Conservation (phyloP, 495 filamentous ascomycete genomes). For the Hypoxylon intermedium region DNA sequence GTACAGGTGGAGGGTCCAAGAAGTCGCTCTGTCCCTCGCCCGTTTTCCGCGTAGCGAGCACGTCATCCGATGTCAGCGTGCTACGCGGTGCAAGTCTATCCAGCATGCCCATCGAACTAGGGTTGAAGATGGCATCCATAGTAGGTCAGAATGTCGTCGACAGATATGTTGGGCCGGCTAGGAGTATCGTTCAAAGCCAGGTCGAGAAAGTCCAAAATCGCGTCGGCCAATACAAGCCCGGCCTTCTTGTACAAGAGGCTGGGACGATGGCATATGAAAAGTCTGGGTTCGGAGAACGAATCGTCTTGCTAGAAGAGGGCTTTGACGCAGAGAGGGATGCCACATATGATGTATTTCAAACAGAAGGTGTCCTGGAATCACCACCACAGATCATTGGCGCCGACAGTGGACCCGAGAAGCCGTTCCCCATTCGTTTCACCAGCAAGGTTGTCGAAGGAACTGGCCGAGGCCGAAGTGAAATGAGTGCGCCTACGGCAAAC, state of each 20-base stretch:
- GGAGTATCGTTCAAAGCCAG: conserved; percentile 47
- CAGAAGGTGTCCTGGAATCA: conserved; percentile 24
- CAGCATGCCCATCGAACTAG: conserved; percentile 69
- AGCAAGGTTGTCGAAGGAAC: conserved; percentile 49
- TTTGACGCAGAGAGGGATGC: conserved; percentile 40
- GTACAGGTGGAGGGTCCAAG: conserved; percentile 51
- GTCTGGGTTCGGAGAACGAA: conserved; percentile 47
- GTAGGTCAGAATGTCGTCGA: conserved; percentile 59
- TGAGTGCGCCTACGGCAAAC: conserved; percentile 48
- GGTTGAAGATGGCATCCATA: conserved; percentile 62
- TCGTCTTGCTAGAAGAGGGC: conserved; percentile 34
- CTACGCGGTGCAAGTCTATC: conserved; percentile 68
- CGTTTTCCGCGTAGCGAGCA: conserved; percentile 68
- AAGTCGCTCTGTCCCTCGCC: conserved; percentile 69
- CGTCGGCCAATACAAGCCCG: conserved; percentile 49
- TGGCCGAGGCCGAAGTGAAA: conserved; percentile 40
- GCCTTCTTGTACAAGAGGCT: conserved; percentile 51
- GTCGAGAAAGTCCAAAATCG: conserved; percentile 37
- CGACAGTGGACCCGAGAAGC: conserved; percentile 60
- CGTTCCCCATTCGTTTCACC: conserved; percentile 65
- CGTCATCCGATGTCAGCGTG: conserved; percentile 63
- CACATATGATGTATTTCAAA: conserved; percentile 30
- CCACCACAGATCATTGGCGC: conserved; percentile 38
- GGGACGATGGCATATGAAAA: conserved; percentile 50
- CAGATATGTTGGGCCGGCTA: conserved; percentile 58